Evolutionary conservation across 78 protist genomes (phyloP).

Genomic region (Emiliania huxleyi): DNA sequence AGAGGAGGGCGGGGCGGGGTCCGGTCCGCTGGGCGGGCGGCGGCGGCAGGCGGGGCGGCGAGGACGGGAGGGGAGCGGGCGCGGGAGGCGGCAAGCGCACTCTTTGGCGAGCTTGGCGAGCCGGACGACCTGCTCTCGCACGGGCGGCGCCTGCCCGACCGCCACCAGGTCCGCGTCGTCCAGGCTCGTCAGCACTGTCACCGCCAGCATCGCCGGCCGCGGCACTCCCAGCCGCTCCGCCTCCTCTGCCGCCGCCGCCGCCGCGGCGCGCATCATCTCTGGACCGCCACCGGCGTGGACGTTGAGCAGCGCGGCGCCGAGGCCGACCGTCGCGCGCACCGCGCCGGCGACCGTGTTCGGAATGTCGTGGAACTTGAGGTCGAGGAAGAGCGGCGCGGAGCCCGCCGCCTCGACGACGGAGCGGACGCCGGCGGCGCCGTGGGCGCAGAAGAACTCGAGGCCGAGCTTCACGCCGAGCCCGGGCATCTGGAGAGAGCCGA

Average conservation of each 20-base stretch:
- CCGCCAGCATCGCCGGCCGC: not conserved
- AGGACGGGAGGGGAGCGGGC: too few species aligned
- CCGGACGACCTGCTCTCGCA: not conserved
- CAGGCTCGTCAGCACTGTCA: conserved; percentile 7
- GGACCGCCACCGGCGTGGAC: not conserved
- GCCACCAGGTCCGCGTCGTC: not conserved
- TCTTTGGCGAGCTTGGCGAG: not conserved
- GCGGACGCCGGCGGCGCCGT: not conserved
- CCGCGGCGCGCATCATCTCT: not conserved
- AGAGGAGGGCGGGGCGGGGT: too few species aligned
- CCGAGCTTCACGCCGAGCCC: not conserved
- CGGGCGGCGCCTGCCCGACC: not conserved
- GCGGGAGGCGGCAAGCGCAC: too few species aligned
- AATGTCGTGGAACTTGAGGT: conserved; percentile 26
- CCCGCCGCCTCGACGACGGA: not conserved
- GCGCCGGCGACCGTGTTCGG: conserved; percentile 31
- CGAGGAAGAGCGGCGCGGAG: not conserved
- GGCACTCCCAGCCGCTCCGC: not conserved
- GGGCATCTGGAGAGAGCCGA: not conserved
- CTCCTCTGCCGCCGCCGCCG: not conserved
- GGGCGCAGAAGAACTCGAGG: not conserved
- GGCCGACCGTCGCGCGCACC: not conserved
- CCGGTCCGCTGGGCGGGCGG: too few species aligned
- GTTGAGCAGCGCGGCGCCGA: not conserved
- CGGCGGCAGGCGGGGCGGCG: too few species aligned